Base-by-base conservation (phyloP, 2,329 filamentous ascomycete genomes). In the Mycosphaerella sp. region DNA sequence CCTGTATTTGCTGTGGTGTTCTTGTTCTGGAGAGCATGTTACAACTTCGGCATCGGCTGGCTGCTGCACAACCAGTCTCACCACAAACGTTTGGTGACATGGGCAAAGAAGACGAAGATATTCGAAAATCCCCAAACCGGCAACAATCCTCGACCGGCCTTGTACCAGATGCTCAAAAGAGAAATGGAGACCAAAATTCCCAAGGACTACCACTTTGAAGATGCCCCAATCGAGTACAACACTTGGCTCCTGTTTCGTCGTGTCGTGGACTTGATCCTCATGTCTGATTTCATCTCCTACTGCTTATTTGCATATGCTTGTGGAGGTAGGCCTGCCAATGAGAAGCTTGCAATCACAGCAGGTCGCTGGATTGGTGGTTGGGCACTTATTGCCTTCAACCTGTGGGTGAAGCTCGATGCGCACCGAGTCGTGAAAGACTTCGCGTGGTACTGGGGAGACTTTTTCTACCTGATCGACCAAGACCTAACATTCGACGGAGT, bases 401-500 rank as follows among this genome's bases (percentile, higher is more conserved):
- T 97, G 17, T 97, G 93, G 90, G 93, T 98, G 58, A 98, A 98
- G 73, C 78, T 98, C 56, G 93, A 98, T 71, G 93, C 93, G 16
- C 93, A 98, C 70, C 81, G 93, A 55, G 93, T 98, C 44, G 93
- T 98, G 66, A 97, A 97, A 71, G 93, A 98, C 71, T 98, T 90
- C 73, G 93, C 93, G 25, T 98, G 93, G 93, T 98, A 97, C 72
- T 98, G 93, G 93, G 93, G 93, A 55, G 93, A 98, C 71, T 97
- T 97, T 73, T 98, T 97, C 77, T 98, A 89, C 72, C 84, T 98
- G 65, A 88, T 98, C 69, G 93, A 98, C 71, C 90, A 97, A 73
- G 89, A 95, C 66, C 77, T 98, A 68, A 97, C 90, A 44, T 98
- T 98, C 70, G 93, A 98, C 67, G 93, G 93, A 50, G 93, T 98